phyloP scores from a whole-genome alignment of 345 rosid genomes.

The Corchorus olitorius region DNA sequence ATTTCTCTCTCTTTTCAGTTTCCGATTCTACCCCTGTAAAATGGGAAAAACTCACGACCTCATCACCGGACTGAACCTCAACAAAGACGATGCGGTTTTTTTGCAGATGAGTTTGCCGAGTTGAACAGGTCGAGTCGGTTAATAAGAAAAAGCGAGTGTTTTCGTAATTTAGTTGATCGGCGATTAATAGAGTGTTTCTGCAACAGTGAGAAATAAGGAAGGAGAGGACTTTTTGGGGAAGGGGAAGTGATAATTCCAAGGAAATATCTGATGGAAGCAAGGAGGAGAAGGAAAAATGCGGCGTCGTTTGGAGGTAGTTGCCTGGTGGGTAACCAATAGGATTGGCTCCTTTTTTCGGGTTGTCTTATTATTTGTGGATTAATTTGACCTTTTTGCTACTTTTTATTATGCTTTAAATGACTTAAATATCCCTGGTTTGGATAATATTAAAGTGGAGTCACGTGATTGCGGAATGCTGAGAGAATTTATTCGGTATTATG shows the following conservation, averaged over 20 bases:
- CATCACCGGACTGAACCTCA: conserved; percentile 18
- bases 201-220: neutral
- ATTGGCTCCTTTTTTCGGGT: neutral
- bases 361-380: conserved; percentile 13
- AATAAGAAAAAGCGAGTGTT: neutral
- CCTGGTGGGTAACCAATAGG: conserved; percentile 10
- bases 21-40: neutral
- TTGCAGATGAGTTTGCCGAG: neutral
- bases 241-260: conserved; percentile 10
- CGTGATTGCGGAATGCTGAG: conserved; percentile 19
- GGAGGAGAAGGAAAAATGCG: conserved; percentile 19
- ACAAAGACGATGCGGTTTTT: conserved; percentile 1
- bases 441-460: conserved; percentile 10
- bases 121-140: neutral
- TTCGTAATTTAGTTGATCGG: conserved; percentile 18
- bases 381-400: neutral
- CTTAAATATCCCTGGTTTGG: conserved; percentile 24
- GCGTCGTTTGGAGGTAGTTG: neutral
- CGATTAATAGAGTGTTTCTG: conserved; percentile 4
- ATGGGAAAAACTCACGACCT: conserved; percentile 5
- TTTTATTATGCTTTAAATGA: neutral
- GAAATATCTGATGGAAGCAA: conserved; percentile 17
- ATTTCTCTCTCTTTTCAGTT: conserved; percentile 23
- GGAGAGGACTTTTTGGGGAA: conserved; percentile 21
- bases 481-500: neutral